These are phyloP conservation scores for Tolypocladium paradoxum DNA, from an alignment of 2,329 filamentous ascomycete species.

Conservation along the genomic window DNA sequence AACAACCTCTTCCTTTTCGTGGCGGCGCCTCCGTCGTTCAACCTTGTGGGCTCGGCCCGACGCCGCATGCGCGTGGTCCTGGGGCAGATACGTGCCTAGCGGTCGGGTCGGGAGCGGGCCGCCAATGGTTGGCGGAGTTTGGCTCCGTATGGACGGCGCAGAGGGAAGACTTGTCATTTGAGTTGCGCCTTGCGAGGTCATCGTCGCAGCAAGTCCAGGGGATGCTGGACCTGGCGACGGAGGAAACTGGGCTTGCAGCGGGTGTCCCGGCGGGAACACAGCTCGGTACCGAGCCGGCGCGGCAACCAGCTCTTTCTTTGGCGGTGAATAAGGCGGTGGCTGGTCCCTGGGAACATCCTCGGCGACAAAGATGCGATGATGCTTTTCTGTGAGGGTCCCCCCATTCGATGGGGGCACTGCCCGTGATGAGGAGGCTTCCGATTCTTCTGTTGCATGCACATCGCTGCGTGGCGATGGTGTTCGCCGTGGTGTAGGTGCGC, in stretches of 20 bases:
- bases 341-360: slow-evolving; percentile 26
- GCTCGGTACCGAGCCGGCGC: slow-evolving; percentile 40
- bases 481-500: slow-evolving; percentile 24
- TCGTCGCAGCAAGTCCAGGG: slow-evolving; percentile 49
- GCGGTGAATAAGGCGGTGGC: slow-evolving; percentile 47
- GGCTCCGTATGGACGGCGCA: slow-evolving; percentile 26
- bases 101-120: slow-evolving; percentile 30
- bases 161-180: slow-evolving; percentile 48
- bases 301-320: slow-evolving; percentile 23
- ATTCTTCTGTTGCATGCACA: slow-evolving; percentile 1
- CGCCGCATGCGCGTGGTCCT: slow-evolving; percentile 30
- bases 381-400: slow-evolving; percentile 23
- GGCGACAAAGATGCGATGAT: slow-evolving; percentile 24
- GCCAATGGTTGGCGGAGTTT: slow-evolving; percentile 8
- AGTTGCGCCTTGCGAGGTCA: slow-evolving; percentile 52
- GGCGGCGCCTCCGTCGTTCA: slow-evolving; percentile 42
- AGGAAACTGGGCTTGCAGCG: slow-evolving; percentile 34
- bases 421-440: not conserved
- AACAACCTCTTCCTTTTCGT: slow-evolving; percentile 55
- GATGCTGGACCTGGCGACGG: slow-evolving; percentile 52
- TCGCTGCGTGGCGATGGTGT: slow-evolving; percentile 18
- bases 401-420: not conserved
- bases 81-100: slow-evolving; percentile 33
- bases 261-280: slow-evolving; percentile 45
- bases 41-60: slow-evolving; percentile 30